Percentiles rank a stretch among this genome's conserved stretches.
phyloP scores from a whole-genome alignment of 2,329 filamentous ascomycete genomes.

The Epichloe festucae region DNA sequence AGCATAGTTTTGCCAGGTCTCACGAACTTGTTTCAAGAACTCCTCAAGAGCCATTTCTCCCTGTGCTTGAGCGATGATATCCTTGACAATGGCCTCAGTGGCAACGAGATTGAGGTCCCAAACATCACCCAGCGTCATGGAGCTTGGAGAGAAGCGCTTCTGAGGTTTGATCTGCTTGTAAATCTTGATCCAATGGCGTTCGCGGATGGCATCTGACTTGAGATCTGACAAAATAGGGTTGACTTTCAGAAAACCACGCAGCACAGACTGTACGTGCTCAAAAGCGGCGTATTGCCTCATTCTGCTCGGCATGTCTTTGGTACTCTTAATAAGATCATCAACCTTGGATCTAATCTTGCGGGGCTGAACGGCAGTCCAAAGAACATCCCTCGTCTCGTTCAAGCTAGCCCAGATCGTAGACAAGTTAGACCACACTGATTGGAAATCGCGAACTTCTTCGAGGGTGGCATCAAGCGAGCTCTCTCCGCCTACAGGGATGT shows the following conservation, averaged over 20 bases:
- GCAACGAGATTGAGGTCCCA: constrained; percentile 91
- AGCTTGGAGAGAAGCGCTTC: constrained; percentile 85
- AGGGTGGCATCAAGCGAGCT: constrained; percentile 74
- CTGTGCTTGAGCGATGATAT: constrained; percentile 90
- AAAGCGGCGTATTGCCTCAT: constrained; percentile 99
- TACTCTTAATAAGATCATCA: constrained; percentile 90
- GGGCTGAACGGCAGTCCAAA: constrained; percentile 93
- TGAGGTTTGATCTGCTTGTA: constrained; percentile 91
- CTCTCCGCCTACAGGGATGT: constrained; percentile 68
- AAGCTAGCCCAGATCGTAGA: constrained; percentile 95
- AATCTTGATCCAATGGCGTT: constrained; percentile 94
- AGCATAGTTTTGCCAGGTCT: constrained; percentile 92
- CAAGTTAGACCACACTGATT: constrained; percentile 92
- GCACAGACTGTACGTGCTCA: constrained; percentile 87
- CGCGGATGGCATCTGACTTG: constrained; percentile 91
- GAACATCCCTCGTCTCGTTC: constrained; percentile 79
- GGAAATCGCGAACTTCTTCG: constrained; percentile 96
- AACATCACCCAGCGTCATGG: constrained; percentile 94
- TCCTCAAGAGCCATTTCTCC: constrained; percentile 98
- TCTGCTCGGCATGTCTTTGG: constrained; percentile 95
- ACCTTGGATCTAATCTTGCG: constrained; percentile 83
- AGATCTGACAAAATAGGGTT: constrained; percentile 79
- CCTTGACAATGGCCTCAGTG: constrained; percentile 76
- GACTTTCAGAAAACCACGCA: constrained; percentile 80
- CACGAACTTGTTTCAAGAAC: constrained; percentile 89